Percentiles rank a stretch among this genome's conserved stretches.
phyloP scores from a whole-genome alignment of 2,329 filamentous ascomycete genomes.

The Onygenales sp. region DNA sequence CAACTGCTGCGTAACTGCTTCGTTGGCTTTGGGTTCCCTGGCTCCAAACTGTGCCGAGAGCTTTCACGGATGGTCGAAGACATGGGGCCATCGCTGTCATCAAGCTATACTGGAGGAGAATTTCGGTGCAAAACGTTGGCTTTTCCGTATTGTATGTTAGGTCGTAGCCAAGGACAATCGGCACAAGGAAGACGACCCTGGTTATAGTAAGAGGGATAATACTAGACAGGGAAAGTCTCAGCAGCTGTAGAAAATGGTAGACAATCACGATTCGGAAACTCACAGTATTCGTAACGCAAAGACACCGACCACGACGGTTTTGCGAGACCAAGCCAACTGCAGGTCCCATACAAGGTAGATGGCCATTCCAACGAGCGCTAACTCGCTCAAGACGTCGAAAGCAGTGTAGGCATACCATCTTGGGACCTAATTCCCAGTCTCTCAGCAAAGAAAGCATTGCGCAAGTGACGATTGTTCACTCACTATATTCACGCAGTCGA shows the following conservation, averaged over 20 bases:
- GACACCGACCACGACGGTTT: constrained; percentile 25
- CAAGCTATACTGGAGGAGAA: constrained; percentile 32
- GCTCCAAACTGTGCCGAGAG: constrained; percentile 9
- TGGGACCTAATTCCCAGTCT: neutral
- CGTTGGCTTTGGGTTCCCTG: constrained; percentile 7
- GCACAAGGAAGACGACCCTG: constrained; percentile 25
- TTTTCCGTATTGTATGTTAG: constrained; percentile 22
- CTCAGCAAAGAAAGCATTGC: neutral
- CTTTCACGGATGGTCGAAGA: constrained; percentile 8
- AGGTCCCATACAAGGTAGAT: constrained; percentile 26
- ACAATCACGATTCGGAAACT: constrained; percentile 6
- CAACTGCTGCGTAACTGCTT: constrained; percentile 1
- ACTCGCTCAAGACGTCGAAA: constrained; percentile 29
- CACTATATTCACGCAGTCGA: constrained; percentile 5
- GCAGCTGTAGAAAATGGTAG: neutral
- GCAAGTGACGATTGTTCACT: neutral
- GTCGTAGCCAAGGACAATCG: constrained; percentile 18
- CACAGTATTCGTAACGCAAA: constrained; percentile 29
- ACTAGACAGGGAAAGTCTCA: constrained; percentile 8
- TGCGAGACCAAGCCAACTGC: constrained; percentile 26
- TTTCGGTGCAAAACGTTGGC: constrained; percentile 26
- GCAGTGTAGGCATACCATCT: constrained; percentile 30
- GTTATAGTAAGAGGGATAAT: constrained; percentile 24
- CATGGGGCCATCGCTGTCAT: constrained; percentile 34
- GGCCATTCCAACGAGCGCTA: constrained; percentile 21